Conservation (phyloP, 1,284 basidiomycete genomes). For the Ceratobasidium theobromae region DNA sequence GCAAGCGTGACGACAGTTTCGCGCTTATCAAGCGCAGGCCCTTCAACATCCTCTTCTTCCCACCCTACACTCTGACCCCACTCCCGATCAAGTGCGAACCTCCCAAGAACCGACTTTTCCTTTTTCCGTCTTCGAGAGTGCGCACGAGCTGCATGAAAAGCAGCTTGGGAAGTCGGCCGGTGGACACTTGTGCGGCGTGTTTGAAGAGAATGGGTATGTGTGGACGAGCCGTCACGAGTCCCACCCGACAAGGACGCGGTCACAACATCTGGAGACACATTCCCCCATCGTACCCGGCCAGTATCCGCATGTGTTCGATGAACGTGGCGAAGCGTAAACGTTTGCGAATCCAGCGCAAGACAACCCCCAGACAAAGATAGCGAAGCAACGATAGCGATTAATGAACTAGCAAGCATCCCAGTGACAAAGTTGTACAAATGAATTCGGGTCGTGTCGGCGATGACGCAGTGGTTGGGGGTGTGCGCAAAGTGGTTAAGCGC, state of each 20-base stretch:
- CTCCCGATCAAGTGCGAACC: not conserved
- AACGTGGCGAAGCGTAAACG: slow-evolving; percentile 26
- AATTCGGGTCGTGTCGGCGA: slow-evolving; percentile 3
- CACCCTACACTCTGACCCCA: slow-evolving; percentile 30
- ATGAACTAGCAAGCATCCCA: not conserved
- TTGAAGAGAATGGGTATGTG: slow-evolving; percentile 17
- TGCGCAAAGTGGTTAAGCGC: not conserved
- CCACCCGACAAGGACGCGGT: not conserved
- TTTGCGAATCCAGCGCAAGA: slow-evolving; percentile 3
- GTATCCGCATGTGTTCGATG: slow-evolving; percentile 17
- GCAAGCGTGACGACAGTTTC: slow-evolving; percentile 84
- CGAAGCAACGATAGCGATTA: slow-evolving; percentile 17
- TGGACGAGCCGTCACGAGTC: slow-evolving; percentile 7
- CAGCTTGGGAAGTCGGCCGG: slow-evolving; percentile 56
- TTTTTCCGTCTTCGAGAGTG: slow-evolving; percentile 49
- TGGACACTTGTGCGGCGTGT: slow-evolving; percentile 59
- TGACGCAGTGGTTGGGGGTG: slow-evolving; percentile 21
- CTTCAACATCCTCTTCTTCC: slow-evolving; percentile 46
- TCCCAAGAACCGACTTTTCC: slow-evolving; percentile 41
- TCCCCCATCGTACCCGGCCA: slow-evolving; percentile 14
- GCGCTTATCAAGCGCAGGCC: slow-evolving; percentile 74
- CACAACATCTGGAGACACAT: slow-evolving; percentile 7
- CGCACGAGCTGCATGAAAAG: slow-evolving; percentile 54
- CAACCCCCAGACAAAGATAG: slow-evolving; percentile 8
- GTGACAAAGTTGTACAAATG: not conserved